A percentile compares a stretch with the other conserved stretches of the same genome.
Conservation (phyloP, 306 rosid genomes). For the Sicyos edulis region DNA sequence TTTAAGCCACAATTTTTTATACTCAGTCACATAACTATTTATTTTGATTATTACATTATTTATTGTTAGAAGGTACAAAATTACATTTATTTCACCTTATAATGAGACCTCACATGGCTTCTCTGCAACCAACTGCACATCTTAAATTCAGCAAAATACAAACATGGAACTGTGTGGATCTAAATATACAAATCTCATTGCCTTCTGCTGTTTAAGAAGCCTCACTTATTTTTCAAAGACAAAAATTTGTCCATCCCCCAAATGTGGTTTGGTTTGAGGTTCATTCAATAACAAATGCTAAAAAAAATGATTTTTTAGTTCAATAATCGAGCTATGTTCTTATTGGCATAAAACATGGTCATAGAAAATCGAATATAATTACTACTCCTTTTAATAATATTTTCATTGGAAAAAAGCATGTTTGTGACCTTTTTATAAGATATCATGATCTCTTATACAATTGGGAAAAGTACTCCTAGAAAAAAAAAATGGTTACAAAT, state of each 20-base stretch:
- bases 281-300: neutral
- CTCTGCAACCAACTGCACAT: conserved; percentile 3
- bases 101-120: conserved; percentile 35
- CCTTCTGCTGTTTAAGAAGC: neutral
- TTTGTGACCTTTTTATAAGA: too few relatives aligned
- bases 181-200: neutral
- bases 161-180: neutral
- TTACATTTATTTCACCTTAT: too few relatives aligned
- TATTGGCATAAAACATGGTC: too few relatives aligned
- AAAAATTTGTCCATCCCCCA: neutral
- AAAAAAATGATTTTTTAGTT: neutral
- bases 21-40: neutral
- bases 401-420: too few relatives aligned
- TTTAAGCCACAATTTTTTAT: neutral
- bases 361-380: too few relatives aligned
- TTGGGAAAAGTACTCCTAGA: too few relatives aligned
- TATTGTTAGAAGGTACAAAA: neutral
- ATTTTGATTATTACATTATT: neutral
- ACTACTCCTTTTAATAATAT: too few relatives aligned
- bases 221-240: neutral
- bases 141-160: conserved; percentile 7
- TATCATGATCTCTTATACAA: too few relatives aligned
- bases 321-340: too few relatives aligned
- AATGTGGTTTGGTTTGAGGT: neutral
- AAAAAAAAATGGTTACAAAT: too few relatives aligned